Evolutionary conservation across 768 basidiomycete species (phyloP), one percentile per base, ranked within the genome.

Genomic region (Bullera alba): DNA sequence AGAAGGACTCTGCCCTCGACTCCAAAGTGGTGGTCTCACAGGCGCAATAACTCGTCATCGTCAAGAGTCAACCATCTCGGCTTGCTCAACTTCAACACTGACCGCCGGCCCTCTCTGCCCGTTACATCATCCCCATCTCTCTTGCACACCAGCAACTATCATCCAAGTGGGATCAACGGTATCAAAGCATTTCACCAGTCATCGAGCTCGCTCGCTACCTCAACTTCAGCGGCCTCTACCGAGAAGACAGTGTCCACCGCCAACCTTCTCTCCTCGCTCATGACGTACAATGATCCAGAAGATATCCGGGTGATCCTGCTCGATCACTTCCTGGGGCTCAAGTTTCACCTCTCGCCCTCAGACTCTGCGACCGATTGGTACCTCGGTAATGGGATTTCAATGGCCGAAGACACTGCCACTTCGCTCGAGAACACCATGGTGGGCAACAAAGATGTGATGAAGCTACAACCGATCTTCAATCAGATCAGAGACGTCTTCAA

Each of bases 401-500:
- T 14, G 15, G 53, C 56, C 2, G 41, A 51, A 26, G 44, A 46
- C 19, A 44, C 46, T 5, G 21, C 58, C 5, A 35, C 30, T 3
- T 45, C 38, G 21, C 44, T 61, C 4, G 56, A 57, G 37, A 42
- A 34, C 14, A 49, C 42, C 26, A 45, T 61, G 43, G 52, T 61
- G 8, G 55, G 59, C 5, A 56, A 54, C 34, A 57, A 50, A 42
- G 59, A 61, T 39, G 50, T 61, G 10, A 57, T 61, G 59, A 53
- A 44, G 5, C 37, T 61, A 8, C 46, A 42, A 36, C 42, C 37
- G 14, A 43, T 57, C 16, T 61, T 61, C 35, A 36, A 36, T 16
- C 50, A 56, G 26, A 46, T 61, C 29, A 8, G 59, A 34, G 16
- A 36, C 4, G 36, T 37, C 19, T 61, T 61, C 22, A 43, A 50